Conservation (phyloP, 2,329 filamentous ascomycete genomes). For the Zopfia rhizophila region DNA sequence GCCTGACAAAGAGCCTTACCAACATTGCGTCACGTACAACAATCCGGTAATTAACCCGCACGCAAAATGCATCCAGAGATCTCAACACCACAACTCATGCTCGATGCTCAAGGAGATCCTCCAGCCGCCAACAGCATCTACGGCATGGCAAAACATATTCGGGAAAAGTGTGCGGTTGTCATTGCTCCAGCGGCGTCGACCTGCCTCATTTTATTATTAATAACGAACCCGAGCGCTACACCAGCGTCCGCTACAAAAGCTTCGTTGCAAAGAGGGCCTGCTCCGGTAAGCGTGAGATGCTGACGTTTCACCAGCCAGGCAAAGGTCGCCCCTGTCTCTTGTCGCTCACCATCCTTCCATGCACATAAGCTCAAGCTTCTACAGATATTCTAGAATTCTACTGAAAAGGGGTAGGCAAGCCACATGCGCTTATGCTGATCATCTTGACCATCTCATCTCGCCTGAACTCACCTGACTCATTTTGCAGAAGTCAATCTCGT, state of each 20-base stretch:
- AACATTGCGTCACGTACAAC: no score
- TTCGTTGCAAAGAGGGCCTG: no score
- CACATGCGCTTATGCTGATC: constrained; percentile 37
- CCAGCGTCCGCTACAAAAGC: no score
- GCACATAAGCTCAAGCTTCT: constrained; percentile 23
- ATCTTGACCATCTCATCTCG: constrained; percentile 28
- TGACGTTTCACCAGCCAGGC: constrained; percentile 33
- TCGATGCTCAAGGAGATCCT: not conserved
- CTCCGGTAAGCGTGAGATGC: constrained; percentile 18
- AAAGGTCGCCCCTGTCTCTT: constrained; percentile 24
- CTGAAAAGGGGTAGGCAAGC: constrained; percentile 26
- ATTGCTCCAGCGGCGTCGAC: no score
- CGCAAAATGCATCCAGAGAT: no score
- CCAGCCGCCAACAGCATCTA: not conserved
- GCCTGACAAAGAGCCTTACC: no score
- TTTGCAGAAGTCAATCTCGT: no score
- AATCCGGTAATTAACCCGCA: constrained; percentile 36
- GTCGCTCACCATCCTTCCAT: constrained; percentile 11
- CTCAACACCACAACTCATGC: constrained; percentile 27
- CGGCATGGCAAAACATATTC: constrained; percentile 6
- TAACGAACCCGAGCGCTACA: constrained; percentile 12
- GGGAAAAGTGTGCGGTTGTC: no score
- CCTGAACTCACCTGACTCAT: no score
- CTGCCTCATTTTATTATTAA: no score
- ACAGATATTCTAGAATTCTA: constrained; percentile 46